These are phyloP conservation scores for Macrophomina tecta DNA, from an alignment of 2,329 filamentous ascomycete genomes.

Conservation along the genomic window DNA sequence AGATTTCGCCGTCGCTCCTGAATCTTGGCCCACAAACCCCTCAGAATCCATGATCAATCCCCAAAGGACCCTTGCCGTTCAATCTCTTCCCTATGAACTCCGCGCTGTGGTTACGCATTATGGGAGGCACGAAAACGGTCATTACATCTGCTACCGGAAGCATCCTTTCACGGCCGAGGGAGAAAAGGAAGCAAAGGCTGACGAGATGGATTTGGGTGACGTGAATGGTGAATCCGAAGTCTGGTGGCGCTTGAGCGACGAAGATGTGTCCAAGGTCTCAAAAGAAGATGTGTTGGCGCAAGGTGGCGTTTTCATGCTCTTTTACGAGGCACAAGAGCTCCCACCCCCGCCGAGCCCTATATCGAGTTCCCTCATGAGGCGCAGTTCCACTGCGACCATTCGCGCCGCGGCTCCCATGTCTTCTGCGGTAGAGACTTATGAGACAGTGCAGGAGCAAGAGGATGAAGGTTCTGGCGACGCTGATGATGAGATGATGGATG, in stretches of 20 bases:
- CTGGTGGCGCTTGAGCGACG: conserved; percentile 94
- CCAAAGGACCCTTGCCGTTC: conserved; percentile 6
- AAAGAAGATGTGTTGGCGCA: conserved; percentile 77
- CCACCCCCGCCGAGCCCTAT: conserved; percentile 11
- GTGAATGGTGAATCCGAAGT: conserved; percentile 46
- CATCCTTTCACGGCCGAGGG: conserved; percentile 53
- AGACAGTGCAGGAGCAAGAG: conserved; percentile 23
- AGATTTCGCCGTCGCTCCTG: conserved; percentile 49
- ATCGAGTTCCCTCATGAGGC: conserved; percentile 13
- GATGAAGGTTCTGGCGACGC: conserved; percentile 15
- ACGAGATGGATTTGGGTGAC: neutral
- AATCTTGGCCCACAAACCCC: conserved; percentile 75
- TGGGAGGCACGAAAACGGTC: conserved; percentile 90
- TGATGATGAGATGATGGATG: neutral
- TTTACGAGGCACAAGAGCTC: conserved; percentile 71
- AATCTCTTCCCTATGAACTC: conserved; percentile 68
- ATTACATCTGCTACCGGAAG: conserved; percentile 90
- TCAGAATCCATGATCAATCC: conserved; percentile 75
- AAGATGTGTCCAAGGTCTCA: conserved; percentile 75
- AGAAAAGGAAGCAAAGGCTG: neutral
- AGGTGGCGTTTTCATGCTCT: conserved; percentile 93
- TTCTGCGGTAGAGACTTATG: conserved; percentile 8
- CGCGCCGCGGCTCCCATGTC: conserved; percentile 9
- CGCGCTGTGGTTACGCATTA: conserved; percentile 87
- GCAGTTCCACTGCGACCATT: conserved; percentile 24